phyloP scores from a whole-genome alignment of 1,284 basidiomycete genomes.

The Somion occarium region DNA sequence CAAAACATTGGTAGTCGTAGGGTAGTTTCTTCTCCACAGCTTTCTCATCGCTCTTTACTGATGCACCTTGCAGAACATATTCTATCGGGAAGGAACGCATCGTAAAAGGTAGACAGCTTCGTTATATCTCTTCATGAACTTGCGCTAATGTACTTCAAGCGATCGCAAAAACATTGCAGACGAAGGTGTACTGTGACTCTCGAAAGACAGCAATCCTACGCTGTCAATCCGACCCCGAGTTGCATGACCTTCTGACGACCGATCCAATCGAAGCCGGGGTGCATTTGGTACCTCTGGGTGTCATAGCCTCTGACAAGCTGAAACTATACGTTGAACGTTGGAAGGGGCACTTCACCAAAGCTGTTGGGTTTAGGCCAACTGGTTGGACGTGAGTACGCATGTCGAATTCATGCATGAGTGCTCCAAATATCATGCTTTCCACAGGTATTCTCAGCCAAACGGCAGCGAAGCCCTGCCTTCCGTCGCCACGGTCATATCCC shows the following conservation, averaged over 20 bases:
- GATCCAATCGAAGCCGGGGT: conserved; percentile 78
- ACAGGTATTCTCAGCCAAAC: conserved; percentile 69
- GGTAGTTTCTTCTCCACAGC: conserved; percentile 40
- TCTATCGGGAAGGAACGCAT: conserved; percentile 97
- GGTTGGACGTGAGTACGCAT: conserved; percentile 88
- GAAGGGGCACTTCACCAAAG: conserved; percentile 68
- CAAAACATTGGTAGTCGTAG: conserved; percentile 75
- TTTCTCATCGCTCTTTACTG: neutral
- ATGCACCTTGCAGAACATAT: conserved; percentile 64
- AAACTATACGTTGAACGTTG: conserved; percentile 76
- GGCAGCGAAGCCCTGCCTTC: conserved; percentile 62
- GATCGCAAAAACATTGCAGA: conserved; percentile 76
- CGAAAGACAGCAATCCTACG: conserved; percentile 78
- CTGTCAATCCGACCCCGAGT: conserved; percentile 79
- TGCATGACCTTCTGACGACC: conserved; percentile 74
- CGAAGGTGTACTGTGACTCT: conserved; percentile 89
- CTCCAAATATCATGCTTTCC: neutral
- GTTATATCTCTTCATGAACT: too few relatives aligned
- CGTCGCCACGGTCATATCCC: conserved; percentile 62
- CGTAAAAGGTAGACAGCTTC: conserved; percentile 67
- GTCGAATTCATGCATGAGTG: too few relatives aligned
- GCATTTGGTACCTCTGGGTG: conserved; percentile 80
- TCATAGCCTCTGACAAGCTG: conserved; percentile 77
- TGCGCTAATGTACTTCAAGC: conserved; percentile 40
- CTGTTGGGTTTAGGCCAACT: conserved; percentile 86